phyloP scores from a whole-genome alignment of 805 yeast species.

The Lachancea dasiensis region DNA sequence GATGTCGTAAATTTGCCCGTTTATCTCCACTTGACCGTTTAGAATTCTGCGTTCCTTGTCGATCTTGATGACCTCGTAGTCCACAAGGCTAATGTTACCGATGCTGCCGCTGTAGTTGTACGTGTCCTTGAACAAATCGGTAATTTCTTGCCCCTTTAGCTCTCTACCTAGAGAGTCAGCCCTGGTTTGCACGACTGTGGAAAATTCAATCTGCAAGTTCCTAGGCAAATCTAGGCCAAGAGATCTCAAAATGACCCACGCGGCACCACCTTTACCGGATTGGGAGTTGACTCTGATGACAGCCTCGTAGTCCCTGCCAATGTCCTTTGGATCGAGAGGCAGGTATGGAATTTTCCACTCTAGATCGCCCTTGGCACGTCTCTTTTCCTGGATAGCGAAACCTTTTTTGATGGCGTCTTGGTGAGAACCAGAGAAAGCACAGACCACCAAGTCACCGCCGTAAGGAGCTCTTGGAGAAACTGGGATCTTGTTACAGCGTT shows the following conservation, averaged over 20 bases:
- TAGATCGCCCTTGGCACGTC: slow-evolving; percentile 43
- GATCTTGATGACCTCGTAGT: slow-evolving; percentile 36
- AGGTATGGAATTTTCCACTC: slow-evolving; percentile 70
- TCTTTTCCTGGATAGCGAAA: slow-evolving; percentile 46
- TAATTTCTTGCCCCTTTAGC: slow-evolving; percentile 60
- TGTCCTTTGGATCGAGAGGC: slow-evolving; percentile 76
- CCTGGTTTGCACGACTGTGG: slow-evolving; percentile 52
- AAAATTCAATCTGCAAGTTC: slow-evolving; percentile 61
- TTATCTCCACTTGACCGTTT: slow-evolving; percentile 37
- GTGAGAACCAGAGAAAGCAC: slow-evolving; percentile 72
- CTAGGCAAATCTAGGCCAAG: slow-evolving; percentile 72
- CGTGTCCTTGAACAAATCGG: slow-evolving; percentile 46
- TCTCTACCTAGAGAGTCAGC: slow-evolving; percentile 69
- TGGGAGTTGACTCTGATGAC: slow-evolving; percentile 80
- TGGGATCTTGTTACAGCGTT: slow-evolving; percentile 72
- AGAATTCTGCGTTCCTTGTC: slow-evolving; percentile 40
- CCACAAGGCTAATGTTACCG: slow-evolving; percentile 34
- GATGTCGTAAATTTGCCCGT: slow-evolving; percentile 33
- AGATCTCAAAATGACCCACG: slow-evolving; percentile 69
- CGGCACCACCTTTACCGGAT: slow-evolving; percentile 87
- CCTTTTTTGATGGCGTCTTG: slow-evolving; percentile 70
- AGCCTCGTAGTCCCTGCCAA: slow-evolving; percentile 76
- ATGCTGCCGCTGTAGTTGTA: slow-evolving; percentile 43
- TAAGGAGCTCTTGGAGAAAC: slow-evolving; percentile 73
- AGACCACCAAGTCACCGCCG: slow-evolving; percentile 71